Conservation (phyloP, 2,329 filamentous ascomycete species). For the Clonostachys byssicola region DNA sequence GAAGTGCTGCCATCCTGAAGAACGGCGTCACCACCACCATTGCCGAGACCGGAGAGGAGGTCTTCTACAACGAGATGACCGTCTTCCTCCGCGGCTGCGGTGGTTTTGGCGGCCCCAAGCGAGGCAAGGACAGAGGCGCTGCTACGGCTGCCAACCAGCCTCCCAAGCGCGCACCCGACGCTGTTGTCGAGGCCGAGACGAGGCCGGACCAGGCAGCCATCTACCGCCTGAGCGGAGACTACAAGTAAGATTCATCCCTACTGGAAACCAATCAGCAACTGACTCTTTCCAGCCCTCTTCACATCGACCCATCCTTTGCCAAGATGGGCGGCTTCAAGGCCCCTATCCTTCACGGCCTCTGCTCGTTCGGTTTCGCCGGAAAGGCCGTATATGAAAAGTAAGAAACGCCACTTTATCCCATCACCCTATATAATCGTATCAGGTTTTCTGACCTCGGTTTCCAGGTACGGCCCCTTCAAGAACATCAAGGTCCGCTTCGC, state of each 20-base stretch:
- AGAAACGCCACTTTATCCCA: constrained; percentile 1
- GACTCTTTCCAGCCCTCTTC: constrained; percentile 60
- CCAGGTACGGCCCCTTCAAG: constrained; percentile 69
- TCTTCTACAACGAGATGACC: constrained; percentile 97
- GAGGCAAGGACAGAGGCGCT: constrained; percentile 72
- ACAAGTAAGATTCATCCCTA: constrained; percentile 55
- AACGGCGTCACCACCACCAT: constrained; percentile 79
- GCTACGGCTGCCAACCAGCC: constrained; percentile 76
- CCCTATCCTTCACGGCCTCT: constrained; percentile 95
- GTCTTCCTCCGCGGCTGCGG: constrained; percentile 89
- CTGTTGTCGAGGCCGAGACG: constrained; percentile 80
- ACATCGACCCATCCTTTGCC: constrained; percentile 91
- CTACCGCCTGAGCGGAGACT: constrained; percentile 90
- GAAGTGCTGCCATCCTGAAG: constrained; percentile 79
- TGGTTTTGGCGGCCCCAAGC: constrained; percentile 81
- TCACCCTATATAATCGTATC: too few relatives aligned
- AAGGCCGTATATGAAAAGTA: constrained; percentile 79
- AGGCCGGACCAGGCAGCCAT: constrained; percentile 87
- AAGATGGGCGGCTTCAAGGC: constrained; percentile 93
- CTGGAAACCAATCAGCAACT: background rate
- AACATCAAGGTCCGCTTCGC: constrained; percentile 93
- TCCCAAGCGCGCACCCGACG: constrained; percentile 73
- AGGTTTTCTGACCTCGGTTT: background rate
- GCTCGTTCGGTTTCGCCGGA: constrained; percentile 85
- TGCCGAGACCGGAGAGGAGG: constrained; percentile 77